Evolutionary conservation across 2,329 filamentous ascomycete species (phyloP).

Genomic region (Arthrobotrys sinensis): DNA sequence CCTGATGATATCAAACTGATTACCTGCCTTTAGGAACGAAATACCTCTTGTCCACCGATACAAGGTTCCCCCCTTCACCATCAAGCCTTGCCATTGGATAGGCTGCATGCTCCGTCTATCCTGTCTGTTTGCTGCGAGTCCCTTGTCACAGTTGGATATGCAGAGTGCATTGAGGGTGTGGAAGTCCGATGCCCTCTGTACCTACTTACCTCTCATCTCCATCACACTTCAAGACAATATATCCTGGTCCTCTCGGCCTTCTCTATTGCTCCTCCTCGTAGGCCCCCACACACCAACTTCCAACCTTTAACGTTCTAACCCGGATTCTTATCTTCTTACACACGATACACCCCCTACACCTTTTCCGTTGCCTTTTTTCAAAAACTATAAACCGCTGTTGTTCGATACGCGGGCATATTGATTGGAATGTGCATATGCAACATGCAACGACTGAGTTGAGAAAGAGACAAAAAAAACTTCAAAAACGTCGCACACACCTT

Average conservation of each 20-base stretch:
- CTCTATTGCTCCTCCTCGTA: slow-evolving; percentile 14
- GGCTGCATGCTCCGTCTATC: slow-evolving; percentile 27
- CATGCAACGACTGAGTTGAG: slow-evolving; percentile 18
- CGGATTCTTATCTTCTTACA: slow-evolving; percentile 27
- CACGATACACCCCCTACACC: slow-evolving; percentile 12
- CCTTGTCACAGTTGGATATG: slow-evolving; percentile 51
- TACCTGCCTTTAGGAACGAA: slow-evolving; percentile 46
- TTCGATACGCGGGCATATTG: slow-evolving; percentile 23
- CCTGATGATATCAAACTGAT: slow-evolving; percentile 47
- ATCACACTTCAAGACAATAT: slow-evolving; percentile 40
- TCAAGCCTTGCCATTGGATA: slow-evolving; percentile 52
- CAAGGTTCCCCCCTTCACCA: slow-evolving; percentile 47
- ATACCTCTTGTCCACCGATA: slow-evolving; percentile 37
- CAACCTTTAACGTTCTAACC: slow-evolving; percentile 12
- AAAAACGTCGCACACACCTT: neutral
- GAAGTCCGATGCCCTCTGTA: slow-evolving; percentile 26
- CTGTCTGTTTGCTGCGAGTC: slow-evolving; percentile 43
- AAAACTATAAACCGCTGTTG: slow-evolving; percentile 4
- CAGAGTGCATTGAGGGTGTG: slow-evolving; percentile 27
- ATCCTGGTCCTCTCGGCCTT: slow-evolving; percentile 34
- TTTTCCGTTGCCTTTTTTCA: neutral
- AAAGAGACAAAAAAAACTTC: neutral
- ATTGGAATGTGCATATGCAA: slow-evolving; percentile 37
- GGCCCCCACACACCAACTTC: slow-evolving; percentile 33
- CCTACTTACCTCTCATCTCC: slow-evolving; percentile 39